Percentiles rank a stretch among this genome's conserved stretches.
phyloP scores from a whole-genome alignment of 345 rosid species.

The Citropsis articulata region DNA sequence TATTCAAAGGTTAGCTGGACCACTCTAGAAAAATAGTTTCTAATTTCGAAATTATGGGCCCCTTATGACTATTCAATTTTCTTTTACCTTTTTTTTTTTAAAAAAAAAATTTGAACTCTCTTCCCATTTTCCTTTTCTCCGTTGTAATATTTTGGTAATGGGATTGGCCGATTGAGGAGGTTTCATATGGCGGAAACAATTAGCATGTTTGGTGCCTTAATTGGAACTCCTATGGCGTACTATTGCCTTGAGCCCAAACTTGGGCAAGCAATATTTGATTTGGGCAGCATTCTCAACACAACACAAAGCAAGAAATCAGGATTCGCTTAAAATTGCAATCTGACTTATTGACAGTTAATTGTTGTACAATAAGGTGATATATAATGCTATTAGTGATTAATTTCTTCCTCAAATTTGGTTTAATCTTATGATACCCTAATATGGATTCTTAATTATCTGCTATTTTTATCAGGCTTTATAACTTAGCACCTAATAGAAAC shows the following conservation, averaged over 20 bases:
- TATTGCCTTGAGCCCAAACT: slow-evolving; percentile 11
- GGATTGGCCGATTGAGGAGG: not conserved
- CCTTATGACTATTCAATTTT: not conserved
- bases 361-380: not conserved
- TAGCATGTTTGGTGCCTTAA: slow-evolving; percentile 2
- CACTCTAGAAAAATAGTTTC: not conserved
- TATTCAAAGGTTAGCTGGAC: slow-evolving; percentile 14
- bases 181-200: not conserved
- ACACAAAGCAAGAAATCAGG: not conserved
- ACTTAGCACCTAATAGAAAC: too few relatives aligned
- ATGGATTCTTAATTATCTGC: not conserved
- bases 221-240: not conserved
- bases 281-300: not conserved
- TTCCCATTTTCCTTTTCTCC: slow-evolving; percentile 2
- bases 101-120: not conserved
- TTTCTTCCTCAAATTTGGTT: not conserved
- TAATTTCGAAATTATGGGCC: not conserved
- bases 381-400: not conserved
- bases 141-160: not conserved
- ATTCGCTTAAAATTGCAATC: not conserved
- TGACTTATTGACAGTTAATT: not conserved
- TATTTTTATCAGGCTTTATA: too few relatives aligned
- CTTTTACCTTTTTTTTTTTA: not conserved
- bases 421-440: not conserved
- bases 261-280: slow-evolving; percentile 13